Evolutionary conservation across 805 yeast genomes (phyloP).

Genomic region (Wickerhamomyces alni): DNA sequence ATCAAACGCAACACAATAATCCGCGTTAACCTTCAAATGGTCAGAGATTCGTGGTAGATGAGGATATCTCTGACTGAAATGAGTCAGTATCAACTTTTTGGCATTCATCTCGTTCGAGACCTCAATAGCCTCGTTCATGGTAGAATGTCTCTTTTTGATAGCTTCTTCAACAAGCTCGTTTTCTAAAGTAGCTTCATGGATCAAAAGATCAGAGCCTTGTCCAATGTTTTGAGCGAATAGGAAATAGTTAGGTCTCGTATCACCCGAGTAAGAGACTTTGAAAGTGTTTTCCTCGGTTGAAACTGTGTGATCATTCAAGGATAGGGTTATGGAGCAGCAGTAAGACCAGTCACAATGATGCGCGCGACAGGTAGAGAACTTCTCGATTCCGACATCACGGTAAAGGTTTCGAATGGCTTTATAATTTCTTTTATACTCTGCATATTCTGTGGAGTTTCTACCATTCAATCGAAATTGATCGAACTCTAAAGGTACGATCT

Average conservation of each 20-base stretch:
- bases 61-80: constrained; percentile 87
- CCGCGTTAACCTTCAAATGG: constrained; percentile 23
- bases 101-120: constrained; percentile 71
- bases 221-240: constrained; percentile 62
- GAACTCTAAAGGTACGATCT: constrained; percentile 25
- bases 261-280: constrained; percentile 88
- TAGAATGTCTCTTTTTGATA: constrained; percentile 73
- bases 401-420: constrained; percentile 30
- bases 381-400: constrained; percentile 35
- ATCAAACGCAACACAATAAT: constrained; percentile 56
- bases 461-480: constrained; percentile 10
- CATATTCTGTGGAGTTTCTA: neutral
- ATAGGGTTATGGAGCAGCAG: constrained; percentile 50
- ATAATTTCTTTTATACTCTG: constrained; percentile 16
- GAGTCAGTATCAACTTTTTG: constrained; percentile 69
- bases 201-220: constrained; percentile 56
- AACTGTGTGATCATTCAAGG: constrained; percentile 26
- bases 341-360: constrained; percentile 83
- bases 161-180: constrained; percentile 78
- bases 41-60: constrained; percentile 38
- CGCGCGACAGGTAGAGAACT: constrained; percentile 64
- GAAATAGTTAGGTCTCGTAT: constrained; percentile 73
- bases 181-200: constrained; percentile 93
- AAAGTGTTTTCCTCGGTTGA: constrained; percentile 31
- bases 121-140: constrained; percentile 78